Evolutionary conservation across 139 green algal genomes (phyloP).

Genomic region (Micromonas pusilla): DNA sequence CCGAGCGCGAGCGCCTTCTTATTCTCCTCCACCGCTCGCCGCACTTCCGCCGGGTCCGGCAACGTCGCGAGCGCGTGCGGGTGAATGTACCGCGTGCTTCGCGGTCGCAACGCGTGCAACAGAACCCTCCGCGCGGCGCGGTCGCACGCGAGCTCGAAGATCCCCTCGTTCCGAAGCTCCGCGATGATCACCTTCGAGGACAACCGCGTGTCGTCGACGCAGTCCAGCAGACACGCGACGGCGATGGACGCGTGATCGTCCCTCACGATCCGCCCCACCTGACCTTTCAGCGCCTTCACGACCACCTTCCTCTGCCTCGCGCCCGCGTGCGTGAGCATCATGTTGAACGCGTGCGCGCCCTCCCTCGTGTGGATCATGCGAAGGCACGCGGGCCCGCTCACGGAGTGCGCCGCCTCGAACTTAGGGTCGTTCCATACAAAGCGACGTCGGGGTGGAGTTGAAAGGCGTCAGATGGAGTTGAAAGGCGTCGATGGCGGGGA

Average conservation of each 20-base stretch:
- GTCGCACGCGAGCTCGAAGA: background rate
- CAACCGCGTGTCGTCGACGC: conserved; percentile 43
- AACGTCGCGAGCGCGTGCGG: conserved; percentile 12
- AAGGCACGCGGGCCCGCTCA: conserved; percentile 38
- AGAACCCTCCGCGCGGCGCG: conserved; percentile 9
- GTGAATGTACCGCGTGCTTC: conserved; percentile 11
- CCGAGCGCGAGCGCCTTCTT: background rate
- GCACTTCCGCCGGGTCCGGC: background rate
- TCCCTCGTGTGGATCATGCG: conserved; percentile 48
- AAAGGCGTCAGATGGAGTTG: too few species aligned
- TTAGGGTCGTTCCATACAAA: too few species aligned
- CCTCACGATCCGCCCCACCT: conserved; percentile 28
- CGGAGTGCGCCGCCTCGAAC: background rate
- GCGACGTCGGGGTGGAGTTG: too few species aligned
- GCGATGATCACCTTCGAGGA: conserved; percentile 31
- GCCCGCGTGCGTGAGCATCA: conserved; percentile 13
- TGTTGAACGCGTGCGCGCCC: conserved; percentile 26
- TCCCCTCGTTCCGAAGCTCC: conserved; percentile 15
- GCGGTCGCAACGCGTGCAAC: conserved; percentile 1
- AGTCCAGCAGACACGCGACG: conserved; percentile 32
- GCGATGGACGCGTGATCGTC: conserved; percentile 43
- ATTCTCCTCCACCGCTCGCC: background rate
- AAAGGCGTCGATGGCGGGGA: too few species aligned
- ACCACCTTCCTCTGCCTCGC: conserved; percentile 41
- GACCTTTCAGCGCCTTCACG: conserved; percentile 43